Evolutionary conservation across 176 grass and related monocot species (phyloP).

Genomic region (Calamus simplicifolius): DNA sequence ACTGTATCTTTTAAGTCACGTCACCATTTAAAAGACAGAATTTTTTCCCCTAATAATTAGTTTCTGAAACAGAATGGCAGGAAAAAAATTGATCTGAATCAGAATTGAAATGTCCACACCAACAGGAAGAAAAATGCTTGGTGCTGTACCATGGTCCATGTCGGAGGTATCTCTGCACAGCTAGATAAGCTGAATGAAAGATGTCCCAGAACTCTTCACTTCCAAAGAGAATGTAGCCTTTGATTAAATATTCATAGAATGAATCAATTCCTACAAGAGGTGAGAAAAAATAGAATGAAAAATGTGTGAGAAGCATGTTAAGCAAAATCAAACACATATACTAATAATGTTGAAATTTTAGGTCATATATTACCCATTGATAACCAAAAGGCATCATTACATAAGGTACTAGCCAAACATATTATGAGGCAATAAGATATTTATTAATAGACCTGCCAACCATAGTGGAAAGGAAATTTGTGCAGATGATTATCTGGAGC

Average conservation of each 20-base stretch:
- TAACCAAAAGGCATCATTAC: neutral
- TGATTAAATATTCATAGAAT: slow-evolving; percentile 98
- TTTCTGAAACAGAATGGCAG: too few relatives aligned
- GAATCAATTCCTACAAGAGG: slow-evolving; percentile 84
- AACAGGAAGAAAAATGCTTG: slow-evolving; percentile 1
- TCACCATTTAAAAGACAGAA: too few relatives aligned
- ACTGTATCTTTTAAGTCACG: too few relatives aligned
- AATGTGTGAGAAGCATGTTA: neutral
- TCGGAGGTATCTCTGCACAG: slow-evolving; percentile 84
- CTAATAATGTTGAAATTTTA: neutral
- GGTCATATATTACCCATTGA: neutral
- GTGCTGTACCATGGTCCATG: slow-evolving; percentile 78
- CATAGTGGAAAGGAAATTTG: too few relatives aligned
- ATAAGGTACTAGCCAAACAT: neutral
- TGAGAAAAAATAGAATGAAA: neutral
- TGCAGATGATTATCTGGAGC: neutral
- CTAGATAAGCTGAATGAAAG: slow-evolving; percentile 94
- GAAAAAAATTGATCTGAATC: slow-evolving; percentile 1
- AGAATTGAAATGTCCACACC: slow-evolving; percentile 12
- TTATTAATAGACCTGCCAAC: neutral
- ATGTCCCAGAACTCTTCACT: slow-evolving; percentile 89
- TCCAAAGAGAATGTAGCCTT: slow-evolving; percentile 95
- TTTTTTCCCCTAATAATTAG: too few relatives aligned
- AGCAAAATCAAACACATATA: neutral
- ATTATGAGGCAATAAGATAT: neutral